These are phyloP conservation scores for Bacterosira constricta DNA, from an alignment of 108 stramenopile genomes.

Conservation along the genomic window DNA sequence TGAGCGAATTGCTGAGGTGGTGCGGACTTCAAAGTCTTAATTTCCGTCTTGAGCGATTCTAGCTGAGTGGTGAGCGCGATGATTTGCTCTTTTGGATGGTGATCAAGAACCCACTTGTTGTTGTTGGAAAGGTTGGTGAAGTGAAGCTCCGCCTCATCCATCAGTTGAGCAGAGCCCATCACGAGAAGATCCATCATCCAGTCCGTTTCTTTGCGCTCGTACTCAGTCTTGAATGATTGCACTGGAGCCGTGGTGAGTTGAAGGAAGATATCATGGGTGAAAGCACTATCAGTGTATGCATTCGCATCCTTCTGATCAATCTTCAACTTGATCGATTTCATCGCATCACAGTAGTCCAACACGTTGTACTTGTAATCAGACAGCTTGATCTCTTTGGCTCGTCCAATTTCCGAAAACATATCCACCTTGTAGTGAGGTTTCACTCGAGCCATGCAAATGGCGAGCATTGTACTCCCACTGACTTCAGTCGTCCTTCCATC, in stretches of 20 bases:
- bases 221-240: neutral
- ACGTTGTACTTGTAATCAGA: neutral
- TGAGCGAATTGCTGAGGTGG: too few relatives aligned
- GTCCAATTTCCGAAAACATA: neutral
- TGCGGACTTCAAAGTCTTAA: too few relatives aligned
- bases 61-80: neutral
- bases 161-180: neutral
- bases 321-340: neutral
- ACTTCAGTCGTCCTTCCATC: neutral
- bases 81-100: neutral
- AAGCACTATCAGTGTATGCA: neutral
- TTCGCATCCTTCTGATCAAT: constrained; percentile 3
- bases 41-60: neutral
- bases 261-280: neutral
- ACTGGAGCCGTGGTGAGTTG: neutral
- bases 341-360: neutral
- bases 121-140: neutral
- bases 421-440: neutral
- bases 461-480: neutral
- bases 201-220: neutral
- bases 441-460: neutral
- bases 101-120: neutral
- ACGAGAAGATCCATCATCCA: neutral
- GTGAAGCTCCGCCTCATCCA: neutral
- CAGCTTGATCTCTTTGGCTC: neutral